These are phyloP conservation scores for Agarophyton chilense DNA, from an alignment of 23 red algal genomes.

Conservation along the genomic window DNA sequence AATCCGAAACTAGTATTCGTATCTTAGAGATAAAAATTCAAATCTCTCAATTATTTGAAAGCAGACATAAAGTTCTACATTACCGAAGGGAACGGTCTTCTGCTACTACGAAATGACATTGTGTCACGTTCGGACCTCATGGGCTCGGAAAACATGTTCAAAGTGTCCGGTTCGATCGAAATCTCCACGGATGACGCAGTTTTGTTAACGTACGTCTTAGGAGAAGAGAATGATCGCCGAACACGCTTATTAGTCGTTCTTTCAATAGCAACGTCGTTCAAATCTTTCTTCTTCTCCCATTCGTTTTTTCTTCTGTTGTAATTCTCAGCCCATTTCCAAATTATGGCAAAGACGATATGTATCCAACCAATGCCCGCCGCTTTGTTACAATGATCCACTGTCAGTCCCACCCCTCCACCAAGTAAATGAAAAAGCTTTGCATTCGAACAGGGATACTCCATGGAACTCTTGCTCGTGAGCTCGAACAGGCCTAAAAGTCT, in stretches of 20 bases:
- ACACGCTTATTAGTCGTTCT: too few species aligned
- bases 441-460: too few species aligned
- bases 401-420: slow-evolving; percentile 27
- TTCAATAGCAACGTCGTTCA: too few species aligned
- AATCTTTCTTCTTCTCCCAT: too few species aligned
- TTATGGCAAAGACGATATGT: background rate
- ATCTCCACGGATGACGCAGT: background rate
- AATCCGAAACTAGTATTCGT: slow-evolving; percentile 6
- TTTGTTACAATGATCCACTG: slow-evolving; percentile 21
- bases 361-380: background rate
- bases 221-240: too few species aligned
- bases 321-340: background rate
- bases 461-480: too few species aligned
- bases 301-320: background rate
- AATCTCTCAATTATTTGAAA: background rate
- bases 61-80: slow-evolving; percentile 16
- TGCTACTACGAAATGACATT: background rate
- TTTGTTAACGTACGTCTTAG: too few species aligned
- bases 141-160: background rate
- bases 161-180: background rate
- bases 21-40: background rate
- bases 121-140: background rate
- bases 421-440: too few species aligned
- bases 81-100: background rate
- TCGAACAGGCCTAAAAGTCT: too few species aligned